Evolutionary conservation across 176 grass and related monocot genomes (phyloP).

Genomic region (Musa acuminata): DNA sequence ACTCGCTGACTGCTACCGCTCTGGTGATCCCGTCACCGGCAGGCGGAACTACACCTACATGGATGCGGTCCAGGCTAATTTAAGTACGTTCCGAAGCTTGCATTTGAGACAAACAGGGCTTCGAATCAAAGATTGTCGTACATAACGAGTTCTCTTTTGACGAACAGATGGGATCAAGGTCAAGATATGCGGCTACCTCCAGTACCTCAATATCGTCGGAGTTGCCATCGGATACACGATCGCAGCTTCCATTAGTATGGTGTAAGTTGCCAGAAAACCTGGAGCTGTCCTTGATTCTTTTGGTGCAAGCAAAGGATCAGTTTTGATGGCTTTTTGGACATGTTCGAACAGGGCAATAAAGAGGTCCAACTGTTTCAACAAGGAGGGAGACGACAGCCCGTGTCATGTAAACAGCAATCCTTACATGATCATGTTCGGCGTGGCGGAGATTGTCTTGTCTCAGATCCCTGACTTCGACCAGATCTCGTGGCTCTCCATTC

Average conservation of each 20-base stretch:
- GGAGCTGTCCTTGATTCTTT: background rate
- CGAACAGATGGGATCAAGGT: slow-evolving; percentile 83
- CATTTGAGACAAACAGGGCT: background rate
- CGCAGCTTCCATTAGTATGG: slow-evolving; percentile 93
- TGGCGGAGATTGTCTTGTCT: slow-evolving; percentile 70
- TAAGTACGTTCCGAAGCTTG: slow-evolving; percentile 30
- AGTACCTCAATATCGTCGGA: slow-evolving; percentile 93
- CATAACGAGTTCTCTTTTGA: background rate
- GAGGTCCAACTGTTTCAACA: slow-evolving; percentile 78
- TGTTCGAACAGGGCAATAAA: slow-evolving; percentile 55
- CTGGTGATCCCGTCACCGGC: slow-evolving; percentile 51
- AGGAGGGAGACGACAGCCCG: slow-evolving; percentile 48
- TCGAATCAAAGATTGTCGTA: background rate
- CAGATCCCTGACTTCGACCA: slow-evolving; percentile 95
- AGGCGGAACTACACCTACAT: slow-evolving; percentile 96
- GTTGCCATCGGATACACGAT: slow-evolving; percentile 99
- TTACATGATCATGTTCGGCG: slow-evolving; percentile 95
- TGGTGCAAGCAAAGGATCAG: background rate
- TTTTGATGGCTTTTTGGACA: background rate
- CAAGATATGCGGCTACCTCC: slow-evolving; percentile 69
- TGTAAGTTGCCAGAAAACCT: slow-evolving; percentile 40
- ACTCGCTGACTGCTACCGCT: slow-evolving; percentile 79
- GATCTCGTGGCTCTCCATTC: slow-evolving; percentile 88
- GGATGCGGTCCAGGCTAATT: slow-evolving; percentile 76
- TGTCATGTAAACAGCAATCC: slow-evolving; percentile 69